These are phyloP conservation scores for Allantophomopsis cytisporea DNA, from an alignment of 2,329 filamentous ascomycete species.

Conservation along the genomic window DNA sequence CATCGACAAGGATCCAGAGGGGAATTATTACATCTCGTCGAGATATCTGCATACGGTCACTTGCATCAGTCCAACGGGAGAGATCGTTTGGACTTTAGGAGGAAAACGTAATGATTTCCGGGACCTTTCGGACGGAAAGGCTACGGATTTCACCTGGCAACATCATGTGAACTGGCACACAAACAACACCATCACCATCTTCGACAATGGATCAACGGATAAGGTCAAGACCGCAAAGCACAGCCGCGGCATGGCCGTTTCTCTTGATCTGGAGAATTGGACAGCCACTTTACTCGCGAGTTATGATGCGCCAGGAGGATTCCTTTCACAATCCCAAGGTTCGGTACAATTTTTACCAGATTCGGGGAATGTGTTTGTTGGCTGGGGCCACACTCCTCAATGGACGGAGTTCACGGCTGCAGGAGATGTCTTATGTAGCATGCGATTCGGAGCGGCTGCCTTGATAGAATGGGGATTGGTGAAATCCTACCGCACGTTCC, in stretches of 20 bases:
- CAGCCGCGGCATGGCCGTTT: constrained; percentile 1
- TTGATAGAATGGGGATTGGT: constrained; percentile 12
- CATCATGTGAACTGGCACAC: constrained; percentile 33
- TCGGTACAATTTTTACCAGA: constrained; percentile 3
- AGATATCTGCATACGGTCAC: constrained; percentile 26
- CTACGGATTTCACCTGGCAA: constrained; percentile 35
- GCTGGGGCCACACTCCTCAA: constrained; percentile 3
- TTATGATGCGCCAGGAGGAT: constrained; percentile 1
- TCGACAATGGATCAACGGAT: constrained; percentile 26
- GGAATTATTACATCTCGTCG: constrained; percentile 27
- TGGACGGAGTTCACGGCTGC: constrained; percentile 7
- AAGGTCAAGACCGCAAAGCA: constrained; percentile 3
- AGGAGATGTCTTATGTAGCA: constrained; percentile 19
- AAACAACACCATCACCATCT: constrained; percentile 25
- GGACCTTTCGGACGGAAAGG: constrained; percentile 24
- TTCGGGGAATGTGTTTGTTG: constrained; percentile 5
- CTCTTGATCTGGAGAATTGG: constrained; percentile 2
- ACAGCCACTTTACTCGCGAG: constrained; percentile 3
- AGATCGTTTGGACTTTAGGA: constrained; percentile 35
- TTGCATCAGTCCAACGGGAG: constrained; percentile 26
- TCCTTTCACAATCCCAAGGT: constrained; percentile 6
- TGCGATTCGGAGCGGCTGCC: constrained; percentile 19
- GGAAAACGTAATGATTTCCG: constrained; percentile 28
- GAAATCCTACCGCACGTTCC: constrained; percentile 22
- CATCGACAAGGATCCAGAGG: constrained; percentile 31